Conservation (phyloP, 345 rosid genomes). For the Xanthoceras sorbifolium region DNA sequence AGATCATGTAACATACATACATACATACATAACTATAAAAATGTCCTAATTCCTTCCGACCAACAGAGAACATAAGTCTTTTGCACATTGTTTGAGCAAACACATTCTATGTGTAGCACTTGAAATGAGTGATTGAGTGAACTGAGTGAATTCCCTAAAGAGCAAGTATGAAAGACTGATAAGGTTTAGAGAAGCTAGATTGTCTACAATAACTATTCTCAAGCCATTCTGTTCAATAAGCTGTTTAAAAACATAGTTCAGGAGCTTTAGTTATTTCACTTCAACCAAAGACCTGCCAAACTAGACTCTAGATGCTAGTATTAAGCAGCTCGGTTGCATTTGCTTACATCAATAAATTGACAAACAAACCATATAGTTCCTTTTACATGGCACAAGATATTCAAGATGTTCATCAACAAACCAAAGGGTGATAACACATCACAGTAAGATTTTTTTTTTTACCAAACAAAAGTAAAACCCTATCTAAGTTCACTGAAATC, state of each 20-base stretch:
- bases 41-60: background rate
- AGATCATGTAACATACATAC: no score
- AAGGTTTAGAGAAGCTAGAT: background rate
- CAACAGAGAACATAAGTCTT: background rate
- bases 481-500: conserved; percentile 43
- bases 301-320: no score
- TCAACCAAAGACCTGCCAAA: no score
- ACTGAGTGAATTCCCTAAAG: background rate
- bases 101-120: background rate
- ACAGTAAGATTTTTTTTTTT: background rate
- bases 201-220: background rate
- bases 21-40: no score
- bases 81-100: background rate
- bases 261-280: background rate
- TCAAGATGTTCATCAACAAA: background rate
- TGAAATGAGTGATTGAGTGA: background rate
- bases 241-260: background rate
- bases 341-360: background rate
- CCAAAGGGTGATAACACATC: background rate
- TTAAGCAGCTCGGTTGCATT: background rate
- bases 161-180: background rate
- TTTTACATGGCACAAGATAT: conserved; percentile 12
- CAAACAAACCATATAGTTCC: background rate
- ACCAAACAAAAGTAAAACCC: conserved; percentile 4
- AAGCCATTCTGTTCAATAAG: background rate